Evolutionary conservation across 2,329 filamentous ascomycete species (phyloP), one percentile per base, ranked within the genome.

Genomic region (Cordyceps militaris): DNA sequence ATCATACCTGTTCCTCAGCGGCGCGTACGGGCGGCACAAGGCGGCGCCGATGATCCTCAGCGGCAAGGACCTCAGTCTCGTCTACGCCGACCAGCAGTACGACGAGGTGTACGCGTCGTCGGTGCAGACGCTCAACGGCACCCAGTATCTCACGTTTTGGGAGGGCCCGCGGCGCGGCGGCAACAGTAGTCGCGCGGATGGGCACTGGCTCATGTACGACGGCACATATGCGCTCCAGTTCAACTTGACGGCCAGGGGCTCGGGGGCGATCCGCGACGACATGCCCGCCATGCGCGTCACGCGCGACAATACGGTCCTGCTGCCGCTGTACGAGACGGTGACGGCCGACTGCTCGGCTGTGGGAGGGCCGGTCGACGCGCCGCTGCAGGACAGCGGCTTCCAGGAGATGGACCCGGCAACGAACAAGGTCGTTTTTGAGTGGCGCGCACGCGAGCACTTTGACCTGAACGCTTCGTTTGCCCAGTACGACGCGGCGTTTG

Each of bases 241-340:
- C 63, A 70, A 72, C 28, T 66, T 76, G 16, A 73, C 69, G 1
- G 73, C 73, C 2, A 67, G 64, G 26, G 69, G 70, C 11, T 61
- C 72, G 13, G 63, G 62, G 10, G 70, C 69, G 24, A 69, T 68
- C 0, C 57, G 65, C 10, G 68, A 67, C 8, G 72, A 79, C 56
- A 66, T 75, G 44, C 76, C 78, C 61, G 74, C 77, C 49, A 72
- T 77, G 58, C 65, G 67, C 16, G 63, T 78, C n/a, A 78, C 75
- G 1, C 57, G 66, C 0, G 64, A 74, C 52, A 71, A 70, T 34
- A 74, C 73, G 1, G 72, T 72, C 21, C 65, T 79, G 36, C 70
- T 77, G 63, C 72, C 71, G 9, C 71, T 72, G 46, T 78, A 77
- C 60, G 67, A 72, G 59, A 65, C 65, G 30, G 64, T 71, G 8